Evolutionary conservation across 495 filamentous ascomycete genomes (phyloP).

Genomic region (Penicillium maclennaniae): DNA sequence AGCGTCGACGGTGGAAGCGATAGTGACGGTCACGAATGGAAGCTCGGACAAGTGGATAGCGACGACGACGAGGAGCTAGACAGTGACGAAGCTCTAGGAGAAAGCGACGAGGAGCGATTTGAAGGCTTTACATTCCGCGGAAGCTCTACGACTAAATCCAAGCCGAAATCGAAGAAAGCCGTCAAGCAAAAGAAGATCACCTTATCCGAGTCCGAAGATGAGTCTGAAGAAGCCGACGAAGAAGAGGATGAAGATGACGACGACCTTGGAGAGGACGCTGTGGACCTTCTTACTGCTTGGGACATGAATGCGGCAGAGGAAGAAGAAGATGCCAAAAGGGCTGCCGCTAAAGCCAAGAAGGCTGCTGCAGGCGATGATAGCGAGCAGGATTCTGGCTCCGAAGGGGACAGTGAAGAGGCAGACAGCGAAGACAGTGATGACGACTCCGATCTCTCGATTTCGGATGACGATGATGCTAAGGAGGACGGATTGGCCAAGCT

Average conservation of each 20-base stretch:
- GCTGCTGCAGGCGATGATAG: conserved; percentile 26
- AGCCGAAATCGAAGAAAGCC: conserved; percentile 28
- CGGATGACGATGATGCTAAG: conserved; percentile 59
- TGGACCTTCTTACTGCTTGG: conserved; percentile 77
- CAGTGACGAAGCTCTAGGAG: conserved; percentile 89
- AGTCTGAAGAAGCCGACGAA: conserved; percentile 45
- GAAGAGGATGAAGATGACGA: conserved; percentile 51
- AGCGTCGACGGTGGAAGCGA: conserved; percentile 64
- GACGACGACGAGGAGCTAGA: conserved; percentile 84
- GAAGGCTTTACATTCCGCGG: conserved; percentile 71
- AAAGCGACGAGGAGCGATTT: conserved; percentile 80
- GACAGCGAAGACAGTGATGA: conserved; percentile 48
- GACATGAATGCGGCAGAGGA: conserved; percentile 63
- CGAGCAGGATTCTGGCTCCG: conserved; percentile 32
- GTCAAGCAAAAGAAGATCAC: conserved; percentile 37
- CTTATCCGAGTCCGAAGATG: conserved; percentile 55
- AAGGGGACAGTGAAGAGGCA: conserved; percentile 41
- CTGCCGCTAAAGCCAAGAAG: conserved; percentile 30
- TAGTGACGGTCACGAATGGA: conserved; percentile 87
- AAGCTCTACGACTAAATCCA: conserved; percentile 53
- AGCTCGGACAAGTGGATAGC: conserved; percentile 65
- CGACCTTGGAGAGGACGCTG: conserved; percentile 75
- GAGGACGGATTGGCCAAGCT: conserved; percentile 60
- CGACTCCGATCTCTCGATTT: conserved; percentile 46
- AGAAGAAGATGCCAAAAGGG: conserved; percentile 36